Conservation (phyloP, 2,329 filamentous ascomycete genomes). For the Aspergillus eucalypticola region DNA sequence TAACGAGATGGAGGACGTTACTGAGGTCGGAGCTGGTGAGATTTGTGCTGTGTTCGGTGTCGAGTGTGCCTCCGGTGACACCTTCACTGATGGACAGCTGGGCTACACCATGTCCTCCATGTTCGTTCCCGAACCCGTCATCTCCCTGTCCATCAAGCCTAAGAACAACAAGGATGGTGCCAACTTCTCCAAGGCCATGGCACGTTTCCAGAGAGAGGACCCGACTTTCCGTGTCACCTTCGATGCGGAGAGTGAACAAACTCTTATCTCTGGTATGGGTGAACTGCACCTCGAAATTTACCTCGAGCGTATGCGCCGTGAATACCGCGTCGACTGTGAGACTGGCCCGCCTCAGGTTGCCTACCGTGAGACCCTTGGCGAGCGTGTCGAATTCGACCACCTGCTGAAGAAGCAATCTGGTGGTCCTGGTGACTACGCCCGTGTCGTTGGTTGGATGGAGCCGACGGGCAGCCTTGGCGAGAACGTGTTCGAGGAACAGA, state of each 20-base stretch:
- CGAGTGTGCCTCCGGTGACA: constrained; percentile 96
- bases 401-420: constrained; percentile 93
- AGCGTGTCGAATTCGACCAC: constrained; percentile 82
- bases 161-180: constrained; percentile 88
- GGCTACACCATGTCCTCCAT: constrained; percentile 97
- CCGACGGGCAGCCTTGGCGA: constrained; percentile 71
- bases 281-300: constrained; percentile 97
- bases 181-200: constrained; percentile 98
- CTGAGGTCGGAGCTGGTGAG: constrained; percentile 89
- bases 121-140: constrained; percentile 95
- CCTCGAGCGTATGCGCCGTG: constrained; percentile 91
- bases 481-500: constrained; percentile 83
- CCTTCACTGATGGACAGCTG: constrained; percentile 90
- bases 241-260: constrained; percentile 89
- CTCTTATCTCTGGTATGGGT: constrained; percentile 98
- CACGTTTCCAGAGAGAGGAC: constrained; percentile 96
- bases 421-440: constrained; percentile 92
- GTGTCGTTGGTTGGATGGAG: constrained; percentile 89
- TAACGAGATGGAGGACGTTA: constrained; percentile 97
- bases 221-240: constrained; percentile 95
- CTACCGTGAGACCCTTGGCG: constrained; percentile 89
- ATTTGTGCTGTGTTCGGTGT: constrained; percentile 98
- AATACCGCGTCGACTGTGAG: constrained; percentile 93
- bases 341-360: constrained; percentile 97
- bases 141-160: constrained; percentile 95